phyloP scores from a whole-genome alignment of 106 monocot species.

The Posidonia australis region DNA sequence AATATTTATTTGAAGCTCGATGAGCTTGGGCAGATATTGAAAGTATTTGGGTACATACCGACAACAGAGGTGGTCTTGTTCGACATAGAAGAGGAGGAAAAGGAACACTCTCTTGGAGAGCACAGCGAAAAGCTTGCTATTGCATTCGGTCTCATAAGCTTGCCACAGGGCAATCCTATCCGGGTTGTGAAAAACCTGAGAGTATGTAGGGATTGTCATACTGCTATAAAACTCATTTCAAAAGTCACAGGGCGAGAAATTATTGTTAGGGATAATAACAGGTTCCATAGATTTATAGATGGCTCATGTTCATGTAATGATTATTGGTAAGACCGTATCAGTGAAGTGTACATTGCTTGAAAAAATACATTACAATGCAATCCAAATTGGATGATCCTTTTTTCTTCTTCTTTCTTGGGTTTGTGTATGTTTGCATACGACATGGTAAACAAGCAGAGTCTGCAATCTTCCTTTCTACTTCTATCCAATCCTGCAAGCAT shows the following conservation, averaged over 20 bases:
- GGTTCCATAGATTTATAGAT: constrained; percentile 54
- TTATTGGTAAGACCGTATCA: constrained; percentile 68
- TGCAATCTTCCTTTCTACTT: too few relatives aligned
- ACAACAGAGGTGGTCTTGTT: constrained; percentile 45
- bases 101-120: constrained; percentile 36
- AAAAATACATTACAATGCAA: too few relatives aligned
- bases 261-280: constrained; percentile 58
- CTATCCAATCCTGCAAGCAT: too few relatives aligned
- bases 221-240: constrained; percentile 53
- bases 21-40: constrained; percentile 26
- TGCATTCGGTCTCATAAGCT: constrained; percentile 32
- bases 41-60: constrained; percentile 26
- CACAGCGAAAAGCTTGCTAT: constrained; percentile 58
- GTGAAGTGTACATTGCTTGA: neutral
- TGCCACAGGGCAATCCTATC: constrained; percentile 12
- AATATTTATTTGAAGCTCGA: constrained; percentile 38
- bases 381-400: too few relatives aligned
- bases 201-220: constrained; percentile 66
- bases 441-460: too few relatives aligned
- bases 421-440: too few relatives aligned
- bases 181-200: constrained; percentile 73
- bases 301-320: constrained; percentile 61
- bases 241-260: constrained; percentile 35
- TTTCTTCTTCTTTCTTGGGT: too few relatives aligned
- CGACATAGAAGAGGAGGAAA: constrained; percentile 56